A percentile compares a stretch with the other conserved stretches of the same genome.
Conservation (phyloP, 257 asterid species). For the Paulownia fortunei region DNA sequence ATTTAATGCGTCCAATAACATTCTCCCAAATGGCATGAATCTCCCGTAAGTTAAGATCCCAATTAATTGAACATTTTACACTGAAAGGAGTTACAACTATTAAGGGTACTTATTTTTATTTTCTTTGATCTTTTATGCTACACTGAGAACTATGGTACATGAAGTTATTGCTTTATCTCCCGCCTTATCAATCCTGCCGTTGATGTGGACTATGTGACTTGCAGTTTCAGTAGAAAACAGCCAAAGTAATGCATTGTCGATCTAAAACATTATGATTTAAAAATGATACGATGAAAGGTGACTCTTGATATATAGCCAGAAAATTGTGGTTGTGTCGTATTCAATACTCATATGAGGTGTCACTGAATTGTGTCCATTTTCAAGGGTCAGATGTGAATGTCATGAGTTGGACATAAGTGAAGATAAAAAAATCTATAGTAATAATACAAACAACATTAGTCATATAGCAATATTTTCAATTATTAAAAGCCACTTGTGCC, state of each 20-base stretch:
- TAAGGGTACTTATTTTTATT: background rate
- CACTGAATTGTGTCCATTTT: background rate
- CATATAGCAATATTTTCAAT: too few relatives aligned
- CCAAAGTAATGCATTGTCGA: background rate
- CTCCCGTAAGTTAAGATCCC: background rate
- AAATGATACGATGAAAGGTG: background rate
- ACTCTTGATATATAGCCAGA: background rate
- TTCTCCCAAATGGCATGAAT: background rate
- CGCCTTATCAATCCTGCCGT: background rate
- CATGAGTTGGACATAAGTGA: background rate
- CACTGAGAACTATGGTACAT: background rate
- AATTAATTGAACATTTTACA: background rate
- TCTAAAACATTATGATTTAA: background rate
- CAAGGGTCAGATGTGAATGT: conserved; percentile 12
- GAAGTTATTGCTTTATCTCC: background rate
- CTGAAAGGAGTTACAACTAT: background rate
- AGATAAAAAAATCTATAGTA: background rate
- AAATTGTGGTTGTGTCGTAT: background rate
- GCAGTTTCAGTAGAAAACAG: background rate
- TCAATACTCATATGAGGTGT: background rate
- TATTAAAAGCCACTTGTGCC: too few relatives aligned
- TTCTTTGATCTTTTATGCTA: conserved; percentile 3
- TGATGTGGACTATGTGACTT: background rate
- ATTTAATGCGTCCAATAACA: background rate
- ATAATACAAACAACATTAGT: background rate